Conservation (phyloP, 495 filamentous ascomycete genomes). For the Chlorociboria aeruginascens region DNA sequence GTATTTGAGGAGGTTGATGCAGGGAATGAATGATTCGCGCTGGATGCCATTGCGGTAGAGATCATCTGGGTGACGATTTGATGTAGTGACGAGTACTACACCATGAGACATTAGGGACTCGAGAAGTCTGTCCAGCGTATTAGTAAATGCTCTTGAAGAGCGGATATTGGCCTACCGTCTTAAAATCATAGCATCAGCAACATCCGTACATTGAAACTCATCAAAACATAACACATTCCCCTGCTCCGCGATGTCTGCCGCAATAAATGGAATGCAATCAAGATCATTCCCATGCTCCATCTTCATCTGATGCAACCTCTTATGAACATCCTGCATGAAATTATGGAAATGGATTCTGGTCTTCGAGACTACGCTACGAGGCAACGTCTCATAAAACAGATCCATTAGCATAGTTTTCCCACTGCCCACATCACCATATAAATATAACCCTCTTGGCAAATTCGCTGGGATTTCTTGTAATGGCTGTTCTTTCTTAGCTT, state of each 20-base stretch:
- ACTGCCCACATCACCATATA: slow-evolving; percentile 94
- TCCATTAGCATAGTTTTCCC: slow-evolving; percentile 99
- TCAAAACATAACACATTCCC: slow-evolving; percentile 90
- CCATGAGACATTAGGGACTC: slow-evolving; percentile 89
- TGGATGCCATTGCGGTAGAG: slow-evolving; percentile 98
- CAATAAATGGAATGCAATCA: slow-evolving; percentile 85
- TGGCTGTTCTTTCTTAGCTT: slow-evolving; percentile 26
- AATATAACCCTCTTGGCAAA: slow-evolving; percentile 80
- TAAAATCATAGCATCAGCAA: slow-evolving; percentile 97
- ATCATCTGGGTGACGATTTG: slow-evolving; percentile 92
- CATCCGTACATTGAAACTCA: slow-evolving; percentile 98
- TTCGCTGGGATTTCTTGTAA: slow-evolving; percentile 49
- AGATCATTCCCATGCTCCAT: slow-evolving; percentile 80
- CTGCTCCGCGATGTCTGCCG: slow-evolving; percentile 78
- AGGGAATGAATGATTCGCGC: slow-evolving; percentile 86
- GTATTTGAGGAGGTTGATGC: slow-evolving; percentile 80
- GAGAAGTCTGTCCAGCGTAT: slow-evolving; percentile 48
- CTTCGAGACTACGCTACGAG: slow-evolving; percentile 65
- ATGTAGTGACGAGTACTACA: slow-evolving; percentile 91
- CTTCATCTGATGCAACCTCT: slow-evolving; percentile 79
- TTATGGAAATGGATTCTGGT: slow-evolving; percentile 98
- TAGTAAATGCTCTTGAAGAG: no score
- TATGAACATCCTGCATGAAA: slow-evolving; percentile 99
- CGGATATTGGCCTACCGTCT: slow-evolving; percentile 38
- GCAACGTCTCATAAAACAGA: slow-evolving; percentile 91